Base-by-base conservation (phyloP, 495 filamentous ascomycete genomes). In the Aspergillus kassunensis region DNA sequence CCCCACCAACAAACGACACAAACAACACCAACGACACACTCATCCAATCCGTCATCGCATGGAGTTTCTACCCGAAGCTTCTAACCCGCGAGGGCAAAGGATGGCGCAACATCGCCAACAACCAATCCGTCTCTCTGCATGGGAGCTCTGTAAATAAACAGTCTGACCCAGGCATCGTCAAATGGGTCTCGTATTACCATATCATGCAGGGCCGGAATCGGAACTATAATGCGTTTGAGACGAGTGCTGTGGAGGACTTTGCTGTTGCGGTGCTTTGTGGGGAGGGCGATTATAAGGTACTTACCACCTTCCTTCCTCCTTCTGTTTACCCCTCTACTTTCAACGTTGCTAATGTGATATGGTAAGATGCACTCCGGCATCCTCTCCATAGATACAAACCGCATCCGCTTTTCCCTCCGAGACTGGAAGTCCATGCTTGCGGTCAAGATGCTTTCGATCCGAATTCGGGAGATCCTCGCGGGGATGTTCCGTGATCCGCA, bases 51-150 rank as follows among this genome's bases (percentile, higher is more conserved):
- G 87, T 95, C 30, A 85, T 96, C 46, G 88, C 90, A 0, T 92
- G 87, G 80, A 88, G 87, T 43, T 96, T 98, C 74, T 96, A 98
- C 59, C 93, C 93, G 2, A 97, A 96, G 59, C 81, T 98, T 2
- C 74, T 97, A 8, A 80, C 83, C 8, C 83, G 85, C 45, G 91
- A 97, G 44, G 90, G 89, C 31, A 95, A 90, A 68, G 89, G 90
- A 15, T 90, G 91, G 80, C 82, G 89, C 36, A 97, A 96, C 51
- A 80, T 95, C 19, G 79, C 86, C 18, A 97, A 96, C 65, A 95
- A 91, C 68, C 91, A 97, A 61, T 76, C 77, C 35, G 90, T 97
- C 50, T 86, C 80, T 44, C 64, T 97, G 8, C 88, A 93, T 61
- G 89, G 90, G 0, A 86, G 82, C 12, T 93, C 89, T 0, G 87